These are phyloP conservation scores for Ormosia emarginata DNA, from an alignment of 306 rosid species.

Conservation along the genomic window DNA sequence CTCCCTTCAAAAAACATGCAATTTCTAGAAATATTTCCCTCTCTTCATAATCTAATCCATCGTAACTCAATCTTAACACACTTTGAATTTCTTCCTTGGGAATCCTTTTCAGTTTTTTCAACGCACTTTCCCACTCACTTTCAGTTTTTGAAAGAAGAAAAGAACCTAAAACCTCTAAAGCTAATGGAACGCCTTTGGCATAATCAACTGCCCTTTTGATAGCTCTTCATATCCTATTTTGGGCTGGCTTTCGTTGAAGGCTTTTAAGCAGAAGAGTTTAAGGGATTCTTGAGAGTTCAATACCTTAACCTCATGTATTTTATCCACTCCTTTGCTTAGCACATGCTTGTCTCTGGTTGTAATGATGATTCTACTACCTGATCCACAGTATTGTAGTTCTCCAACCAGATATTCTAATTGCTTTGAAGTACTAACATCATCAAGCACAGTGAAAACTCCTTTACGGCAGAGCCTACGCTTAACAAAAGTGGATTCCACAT, in stretches of 20 bases:
- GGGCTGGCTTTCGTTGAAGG: background rate
- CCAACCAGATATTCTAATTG: background rate
- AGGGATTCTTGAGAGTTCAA: background rate
- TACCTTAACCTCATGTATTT: background rate
- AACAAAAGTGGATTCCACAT: background rate
- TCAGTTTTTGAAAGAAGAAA: background rate
- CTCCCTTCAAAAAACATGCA: background rate
- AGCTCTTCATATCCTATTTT: background rate
- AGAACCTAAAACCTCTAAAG: constrained; percentile 3
- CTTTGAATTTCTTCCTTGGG: background rate
- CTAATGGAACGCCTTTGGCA: constrained; percentile 12
- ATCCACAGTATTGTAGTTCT: background rate
- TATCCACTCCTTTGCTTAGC: background rate
- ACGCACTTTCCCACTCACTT: constrained; percentile 3
- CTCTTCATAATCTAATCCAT: background rate
- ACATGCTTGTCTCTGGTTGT: constrained; percentile 3
- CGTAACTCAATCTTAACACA: background rate
- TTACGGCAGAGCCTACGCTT: background rate
- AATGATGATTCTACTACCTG: background rate
- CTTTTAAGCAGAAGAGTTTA: background rate
- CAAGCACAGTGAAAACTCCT: constrained; percentile 3
- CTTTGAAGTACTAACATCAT: background rate
- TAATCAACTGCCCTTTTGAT: background rate
- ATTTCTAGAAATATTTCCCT: background rate
- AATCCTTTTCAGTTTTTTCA: background rate